A percentile compares a stretch with the other conserved stretches of the same genome.
Evolutionary conservation across 805 yeast genomes (phyloP).

Genomic region (Kodamaea kaohsiungensis): DNA sequence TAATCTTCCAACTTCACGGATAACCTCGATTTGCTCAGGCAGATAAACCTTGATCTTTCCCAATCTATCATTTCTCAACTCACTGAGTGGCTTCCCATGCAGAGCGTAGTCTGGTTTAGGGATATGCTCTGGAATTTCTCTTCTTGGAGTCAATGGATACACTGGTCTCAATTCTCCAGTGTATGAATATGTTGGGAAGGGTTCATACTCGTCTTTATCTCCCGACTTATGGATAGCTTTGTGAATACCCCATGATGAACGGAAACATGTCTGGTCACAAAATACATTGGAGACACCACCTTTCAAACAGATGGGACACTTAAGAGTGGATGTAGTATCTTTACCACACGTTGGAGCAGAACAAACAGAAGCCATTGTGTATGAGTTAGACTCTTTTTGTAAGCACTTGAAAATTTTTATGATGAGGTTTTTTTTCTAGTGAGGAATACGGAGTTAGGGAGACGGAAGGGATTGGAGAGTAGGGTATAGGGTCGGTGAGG

Average conservation of each 20-base stretch:
- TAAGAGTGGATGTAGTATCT: conserved; percentile 67
- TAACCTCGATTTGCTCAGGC: conserved; percentile 69
- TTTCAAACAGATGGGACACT: conserved; percentile 92
- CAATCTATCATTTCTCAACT: conserved; percentile 68
- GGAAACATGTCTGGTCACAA: conserved; percentile 84
- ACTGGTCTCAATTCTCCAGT: conserved; percentile 74
- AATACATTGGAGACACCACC: conserved; percentile 61
- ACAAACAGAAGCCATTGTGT: conserved; percentile 40
- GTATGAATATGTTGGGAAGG: conserved; percentile 78
- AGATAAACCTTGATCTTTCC: conserved; percentile 63
- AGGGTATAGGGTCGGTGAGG: neutral
- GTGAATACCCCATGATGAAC: conserved; percentile 68
- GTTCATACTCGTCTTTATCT: conserved; percentile 67
- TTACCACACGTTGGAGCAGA: conserved; percentile 86
- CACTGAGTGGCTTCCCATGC: conserved; percentile 77
- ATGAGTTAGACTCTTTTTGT: neutral
- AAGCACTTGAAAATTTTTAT: neutral
- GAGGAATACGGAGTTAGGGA: neutral
- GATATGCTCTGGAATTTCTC: conserved; percentile 71
- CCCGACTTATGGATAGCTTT: conserved; percentile 67
- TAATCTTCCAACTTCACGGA: conserved; percentile 70
- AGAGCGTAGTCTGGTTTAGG: conserved; percentile 80
- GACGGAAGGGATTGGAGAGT: neutral
- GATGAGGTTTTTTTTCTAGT: neutral
- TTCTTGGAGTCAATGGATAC: conserved; percentile 78